These are phyloP conservation scores for Bauhinia variegata DNA, from an alignment of 306 rosid genomes.

Conservation along the genomic window DNA sequence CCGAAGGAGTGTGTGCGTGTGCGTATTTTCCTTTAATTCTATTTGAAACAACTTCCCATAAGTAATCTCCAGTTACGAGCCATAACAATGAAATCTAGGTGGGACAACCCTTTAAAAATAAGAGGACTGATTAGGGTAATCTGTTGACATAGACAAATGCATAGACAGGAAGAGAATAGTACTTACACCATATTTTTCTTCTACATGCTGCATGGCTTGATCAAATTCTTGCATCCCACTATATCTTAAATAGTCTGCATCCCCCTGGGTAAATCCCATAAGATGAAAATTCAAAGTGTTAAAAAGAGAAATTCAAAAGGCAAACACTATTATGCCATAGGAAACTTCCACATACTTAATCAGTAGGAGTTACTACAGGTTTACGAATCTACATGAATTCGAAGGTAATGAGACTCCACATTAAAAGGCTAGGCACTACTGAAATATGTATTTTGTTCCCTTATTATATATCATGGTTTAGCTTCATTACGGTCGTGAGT, in stretches of 20 bases:
- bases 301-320: not conserved
- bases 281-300: not conserved
- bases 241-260: slow-evolving; percentile 79
- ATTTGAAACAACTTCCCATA: slow-evolving; percentile 23
- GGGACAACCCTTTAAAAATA: slow-evolving; percentile 12
- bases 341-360: no score
- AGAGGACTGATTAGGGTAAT: slow-evolving; percentile 11
- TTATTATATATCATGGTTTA: slow-evolving; percentile 2
- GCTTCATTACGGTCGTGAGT: not conserved
- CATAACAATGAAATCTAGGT: slow-evolving; percentile 25
- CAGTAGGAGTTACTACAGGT: not conserved
- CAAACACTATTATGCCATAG: not conserved
- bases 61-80: slow-evolving; percentile 23
- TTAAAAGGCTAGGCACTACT: slow-evolving; percentile 7
- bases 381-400: not conserved
- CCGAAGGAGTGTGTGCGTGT: no score
- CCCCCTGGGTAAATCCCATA: slow-evolving; percentile 61
- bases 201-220: slow-evolving; percentile 94
- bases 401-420: not conserved
- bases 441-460: not conserved
- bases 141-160: slow-evolving; percentile 22
- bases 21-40: no score
- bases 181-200: slow-evolving; percentile 87
- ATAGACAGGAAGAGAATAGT: slow-evolving; percentile 14
- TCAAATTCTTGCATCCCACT: slow-evolving; percentile 94